Evolutionary conservation across 352 stramenopile species (phyloP), one percentile per base, ranked within the genome.

Genomic region (Globisporangium parvum): DNA sequence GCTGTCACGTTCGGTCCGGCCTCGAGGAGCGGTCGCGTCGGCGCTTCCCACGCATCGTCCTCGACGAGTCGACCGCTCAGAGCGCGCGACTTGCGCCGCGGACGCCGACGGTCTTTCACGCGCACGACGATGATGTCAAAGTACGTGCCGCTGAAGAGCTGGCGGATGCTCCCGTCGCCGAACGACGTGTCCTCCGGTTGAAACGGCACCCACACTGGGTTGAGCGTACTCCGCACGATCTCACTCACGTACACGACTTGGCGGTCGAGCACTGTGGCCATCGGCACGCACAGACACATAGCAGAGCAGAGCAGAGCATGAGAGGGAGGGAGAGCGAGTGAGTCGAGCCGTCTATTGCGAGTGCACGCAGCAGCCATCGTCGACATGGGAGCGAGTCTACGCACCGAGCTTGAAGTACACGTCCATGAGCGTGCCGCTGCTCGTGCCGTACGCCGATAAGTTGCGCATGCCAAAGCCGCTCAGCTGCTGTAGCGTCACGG

Each of bases 191-290:
- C 57, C 24, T 84, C 69, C 10, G 70, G 75, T 62, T 88, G 67
- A 57, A 92, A 90, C 10, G 81, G 81, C 59, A 92, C 73, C 81
- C 81, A 92, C 60, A 92, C 79, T 12, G 81, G 81, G 59, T 92
- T 92, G 18, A 92, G 66, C 41, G 81, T 92, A 51, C 70, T 75
- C 39, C 67, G 69, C 54, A 70, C 79, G 40, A 88, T 70, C 60
- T 92, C 81, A 49, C 81, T 92, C 60, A 85, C 71, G 49, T 92
- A 92, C 44, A 89, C 65, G 23, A 85, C 68, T 15, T 75, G 77
- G 18, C 67, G 65, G 48, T 90, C 81, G 42, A 92, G 66, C 47
- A 87, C 81, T 91, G 55, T 28, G 53, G 18, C 37, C 28, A 24
- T 39, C 24, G 31, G 21, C 17, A 48, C 40, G 8, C 20, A 50